A percentile compares a stretch with the other conserved stretches of the same genome.
These are phyloP conservation scores for Rhizopus delemar DNA, from an alignment of 371 early-diverging fungal genomes.

Conservation along the genomic window DNA sequence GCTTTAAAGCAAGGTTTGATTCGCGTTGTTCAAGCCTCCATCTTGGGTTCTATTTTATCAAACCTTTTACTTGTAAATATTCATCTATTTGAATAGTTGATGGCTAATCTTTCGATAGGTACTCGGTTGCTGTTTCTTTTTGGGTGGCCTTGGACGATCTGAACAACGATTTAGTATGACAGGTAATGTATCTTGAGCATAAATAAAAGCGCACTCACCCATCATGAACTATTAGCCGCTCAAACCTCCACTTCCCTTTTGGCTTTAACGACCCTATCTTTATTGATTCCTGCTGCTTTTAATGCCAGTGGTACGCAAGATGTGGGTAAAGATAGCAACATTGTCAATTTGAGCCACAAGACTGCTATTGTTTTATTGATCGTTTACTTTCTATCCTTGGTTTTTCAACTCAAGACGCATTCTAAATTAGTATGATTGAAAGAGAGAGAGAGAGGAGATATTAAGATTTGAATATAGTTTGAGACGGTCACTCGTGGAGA, in stretches of 20 bases:
- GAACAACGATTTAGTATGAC: slow-evolving; percentile 77
- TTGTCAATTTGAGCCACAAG: slow-evolving; percentile 66
- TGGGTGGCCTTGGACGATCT: slow-evolving; percentile 69
- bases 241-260: slow-evolving; percentile 78
- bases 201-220: too few species aligned
- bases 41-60: slow-evolving; percentile 83
- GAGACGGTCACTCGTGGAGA: slow-evolving; percentile 30
- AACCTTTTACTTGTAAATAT: slow-evolving; percentile 69
- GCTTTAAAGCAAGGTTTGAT: slow-evolving; percentile 80
- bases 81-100: not conserved
- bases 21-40: slow-evolving; percentile 82
- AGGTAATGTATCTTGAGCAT: slow-evolving; percentile 20
- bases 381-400: slow-evolving; percentile 71
- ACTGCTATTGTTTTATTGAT: slow-evolving; percentile 75
- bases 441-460: too few species aligned
- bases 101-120: slow-evolving; percentile 25
- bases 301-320: slow-evolving; percentile 38
- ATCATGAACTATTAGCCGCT: slow-evolving; percentile 49
- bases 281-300: slow-evolving; percentile 83
- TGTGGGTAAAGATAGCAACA: slow-evolving; percentile 37
- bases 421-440: slow-evolving; percentile 44
- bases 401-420: slow-evolving; percentile 82
- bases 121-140: slow-evolving; percentile 78
- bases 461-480: slow-evolving; percentile 23
- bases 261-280: slow-evolving; percentile 71